Evolutionary conservation across 345 rosid genomes (phyloP), one percentile per base, ranked within the genome.

Genomic region (Arabidopsis arenosa): DNA sequence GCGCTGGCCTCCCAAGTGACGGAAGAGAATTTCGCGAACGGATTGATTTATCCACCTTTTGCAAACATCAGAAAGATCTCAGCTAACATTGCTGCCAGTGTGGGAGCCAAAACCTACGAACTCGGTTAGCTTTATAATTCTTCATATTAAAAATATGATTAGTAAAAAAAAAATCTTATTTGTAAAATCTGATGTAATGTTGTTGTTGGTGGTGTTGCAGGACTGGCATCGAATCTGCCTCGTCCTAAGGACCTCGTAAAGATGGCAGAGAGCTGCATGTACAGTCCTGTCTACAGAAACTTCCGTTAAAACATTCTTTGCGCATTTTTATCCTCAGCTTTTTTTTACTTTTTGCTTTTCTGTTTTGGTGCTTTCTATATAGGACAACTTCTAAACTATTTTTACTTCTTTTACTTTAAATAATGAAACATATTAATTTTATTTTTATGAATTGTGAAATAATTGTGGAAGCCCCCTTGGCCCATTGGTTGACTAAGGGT

Each of bases 201-300:
- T 60, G 58, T 37, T 57, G 11, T 36, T 39, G 47, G 26, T 18
- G 32, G 32, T 17, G 52, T 49, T 14, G 32, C 36, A 93, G 98
- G 99, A 81, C 77, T 96, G 70, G 97, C 99, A 58, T 87, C 98
- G 45, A 88, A 76, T 58, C 96, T 93, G 23, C 98, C 98, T 75
- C 98, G 85, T 57, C 98, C 99, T 0, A 67, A 86, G 79, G 87
- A 96, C 79, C 87, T 96, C 1, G 90, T 91, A 12, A 77, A 84
- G 80, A 81, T 81, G 65, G 97, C 98, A 0, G 98, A 95, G 86
- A 90, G 94, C 85, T 89, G 98, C 93, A 90, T 95, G 98, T 93
- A 90, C 88, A 88, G 92, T 72, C 94, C 97, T 28, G 66, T 81
- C 54, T 93, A 96, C 86, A 83, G 93, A 63, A 80, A 68, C 89